These are phyloP conservation scores for Leccinum pachyderme DNA, from an alignment of 1,284 basidiomycete genomes.

Conservation along the genomic window DNA sequence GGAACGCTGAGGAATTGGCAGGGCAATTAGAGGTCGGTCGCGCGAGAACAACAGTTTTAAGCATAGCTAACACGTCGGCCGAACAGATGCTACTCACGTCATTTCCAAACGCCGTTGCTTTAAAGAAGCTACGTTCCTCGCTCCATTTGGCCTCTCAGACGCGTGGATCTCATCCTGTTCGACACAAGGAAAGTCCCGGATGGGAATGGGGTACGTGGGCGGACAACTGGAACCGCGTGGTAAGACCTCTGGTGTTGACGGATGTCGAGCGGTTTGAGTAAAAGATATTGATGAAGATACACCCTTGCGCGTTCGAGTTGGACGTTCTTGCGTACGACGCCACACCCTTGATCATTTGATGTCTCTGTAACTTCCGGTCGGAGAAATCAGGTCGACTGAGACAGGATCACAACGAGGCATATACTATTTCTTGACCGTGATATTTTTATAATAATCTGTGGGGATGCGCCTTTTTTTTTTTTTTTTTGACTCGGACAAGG, in stretches of 20 bases:
- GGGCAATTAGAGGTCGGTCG: constrained; percentile 64
- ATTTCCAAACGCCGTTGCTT: constrained; percentile 55
- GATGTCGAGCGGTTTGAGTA: constrained; percentile 40
- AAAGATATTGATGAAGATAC: neutral
- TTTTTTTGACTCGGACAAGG: no score
- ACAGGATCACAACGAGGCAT: neutral
- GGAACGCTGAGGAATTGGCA: constrained; percentile 66
- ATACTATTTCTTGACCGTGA: neutral
- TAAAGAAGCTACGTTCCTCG: constrained; percentile 49
- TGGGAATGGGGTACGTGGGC: constrained; percentile 78
- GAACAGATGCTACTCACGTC: constrained; percentile 54
- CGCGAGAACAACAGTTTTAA: neutral
- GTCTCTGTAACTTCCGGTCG: neutral
- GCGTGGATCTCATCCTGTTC: constrained; percentile 4
- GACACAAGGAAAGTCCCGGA: constrained; percentile 28
- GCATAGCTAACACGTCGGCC: neutral
- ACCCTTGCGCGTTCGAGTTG: neutral
- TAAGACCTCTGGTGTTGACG: constrained; percentile 61
- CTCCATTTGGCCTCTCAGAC: constrained; percentile 19
- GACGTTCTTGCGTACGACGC: neutral
- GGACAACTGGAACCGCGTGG: constrained; percentile 75
- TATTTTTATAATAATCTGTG: neutral
- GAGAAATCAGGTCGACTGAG: no score
- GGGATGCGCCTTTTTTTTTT: neutral
- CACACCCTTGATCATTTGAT: neutral